Evolutionary conservation across 140 eudicot genomes (phyloP), one percentile per base, ranked within the genome.

Genomic region (Ambrosia hybrid): DNA sequence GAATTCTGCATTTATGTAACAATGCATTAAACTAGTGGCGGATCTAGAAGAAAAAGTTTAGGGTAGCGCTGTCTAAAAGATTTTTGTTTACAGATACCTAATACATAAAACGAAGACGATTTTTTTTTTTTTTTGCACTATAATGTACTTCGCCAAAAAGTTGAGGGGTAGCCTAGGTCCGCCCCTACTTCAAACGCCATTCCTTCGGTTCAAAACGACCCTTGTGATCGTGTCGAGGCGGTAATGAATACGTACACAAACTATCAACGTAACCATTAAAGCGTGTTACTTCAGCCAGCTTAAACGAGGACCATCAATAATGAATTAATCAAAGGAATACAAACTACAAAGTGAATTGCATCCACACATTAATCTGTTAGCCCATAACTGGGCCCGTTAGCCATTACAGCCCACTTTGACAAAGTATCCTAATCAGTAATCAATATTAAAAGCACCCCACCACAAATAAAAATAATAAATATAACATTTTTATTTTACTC

Each of bases 381-480:
- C 57, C 75, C 55, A 49, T 49, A 11, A 2, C 55, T 11, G 55
- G 55, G 55, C 55, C 55, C 55, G 9, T 49, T 49, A 12, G 39
- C 58, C 83, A 72, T 15, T 39, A 49, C 3, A 61, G 65, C 57
- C 78, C 78, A 72, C 49, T 57, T 73, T 78, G 78, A 78, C 59
- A 9, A 38, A 5, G 53, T 38, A 38, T 41, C 51, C 59, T 41
- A 43, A 7, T 43, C 10, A 41, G 9, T 41, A 41, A 41, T 41
- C 6, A 41, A 49, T 49, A 49, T 49, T 9, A 53, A 53, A 63
- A 77, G 57, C 61, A 33, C 82, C 73, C 67, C 72, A 56, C 67
- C 77, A 55, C 78, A 65, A 33, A 34, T 8, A 10, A 51, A 9
- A 39, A 21, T 69, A 33, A 34, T 8, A 10, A 51, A 9, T 51